Evolutionary conservation across 2,329 filamentous ascomycete species (phyloP).

Genomic region (Talaromyces sp.): DNA sequence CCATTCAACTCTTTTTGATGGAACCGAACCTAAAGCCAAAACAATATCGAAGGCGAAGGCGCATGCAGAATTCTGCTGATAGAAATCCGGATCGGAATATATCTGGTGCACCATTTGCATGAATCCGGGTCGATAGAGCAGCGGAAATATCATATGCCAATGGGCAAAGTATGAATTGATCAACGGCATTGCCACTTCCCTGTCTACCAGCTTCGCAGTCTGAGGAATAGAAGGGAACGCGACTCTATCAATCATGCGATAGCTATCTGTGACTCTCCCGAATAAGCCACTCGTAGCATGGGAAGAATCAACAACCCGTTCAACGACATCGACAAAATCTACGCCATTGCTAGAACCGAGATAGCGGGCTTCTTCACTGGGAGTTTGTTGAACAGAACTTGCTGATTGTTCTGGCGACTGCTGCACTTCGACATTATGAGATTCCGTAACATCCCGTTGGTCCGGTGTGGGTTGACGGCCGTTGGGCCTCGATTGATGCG

Average conservation of each 20-base stretch:
- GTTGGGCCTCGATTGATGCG: background rate
- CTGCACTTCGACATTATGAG: background rate
- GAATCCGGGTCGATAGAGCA: conserved; percentile 3
- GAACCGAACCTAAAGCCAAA: conserved; percentile 1
- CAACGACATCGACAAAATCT: conserved; percentile 5
- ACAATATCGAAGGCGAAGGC: conserved; percentile 7
- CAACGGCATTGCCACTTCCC: conserved; percentile 1
- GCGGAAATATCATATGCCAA: conserved; percentile 2
- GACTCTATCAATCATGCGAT: background rate
- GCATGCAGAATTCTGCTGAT: background rate
- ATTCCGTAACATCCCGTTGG: background rate
- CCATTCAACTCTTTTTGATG: conserved; percentile 4
- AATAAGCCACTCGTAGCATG: background rate
- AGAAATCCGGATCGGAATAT: conserved; percentile 1
- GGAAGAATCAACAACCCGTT: conserved; percentile 1
- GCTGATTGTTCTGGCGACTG: background rate
- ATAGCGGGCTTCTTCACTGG: conserved; percentile 1
- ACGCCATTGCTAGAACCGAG: conserved; percentile 4
- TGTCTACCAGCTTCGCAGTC: background rate
- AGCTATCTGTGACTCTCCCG: background rate
- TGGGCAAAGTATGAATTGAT: conserved; percentile 3
- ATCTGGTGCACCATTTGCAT: conserved; percentile 3
- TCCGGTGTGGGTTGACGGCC: background rate
- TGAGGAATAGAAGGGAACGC: conserved; percentile 3
- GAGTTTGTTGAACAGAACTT: background rate